phyloP scores from a whole-genome alignment of 1,284 basidiomycete genomes.

The Tetrapyrgos nigripes region DNA sequence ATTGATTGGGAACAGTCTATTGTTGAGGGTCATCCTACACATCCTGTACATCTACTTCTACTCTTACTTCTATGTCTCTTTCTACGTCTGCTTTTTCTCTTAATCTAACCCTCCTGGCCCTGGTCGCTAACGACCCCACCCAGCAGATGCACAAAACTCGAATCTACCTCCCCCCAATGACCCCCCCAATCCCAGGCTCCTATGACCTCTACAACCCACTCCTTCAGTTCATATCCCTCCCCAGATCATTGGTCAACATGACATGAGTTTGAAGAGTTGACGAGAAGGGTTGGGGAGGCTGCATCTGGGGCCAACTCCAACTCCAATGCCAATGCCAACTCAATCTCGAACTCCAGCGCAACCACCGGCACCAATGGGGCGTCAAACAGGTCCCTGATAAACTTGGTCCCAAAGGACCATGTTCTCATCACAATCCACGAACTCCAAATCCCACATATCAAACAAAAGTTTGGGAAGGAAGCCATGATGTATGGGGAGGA shows the following conservation, averaged over 20 bases:
- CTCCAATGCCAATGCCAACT: too few species aligned
- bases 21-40: conserved; percentile 60
- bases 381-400: conserved; percentile 34
- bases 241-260: conserved; percentile 42
- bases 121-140: neutral
- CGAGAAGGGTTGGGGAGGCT: conserved; percentile 42
- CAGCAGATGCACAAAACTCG: conserved; percentile 60
- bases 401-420: conserved; percentile 40
- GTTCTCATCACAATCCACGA: conserved; percentile 57
- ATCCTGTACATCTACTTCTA: conserved; percentile 45
- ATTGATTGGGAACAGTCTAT: conserved; percentile 63
- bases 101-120: too few species aligned
- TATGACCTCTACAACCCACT: conserved; percentile 53
- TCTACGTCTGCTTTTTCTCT: too few species aligned
- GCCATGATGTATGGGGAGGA: conserved; percentile 46
- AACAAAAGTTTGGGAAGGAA: conserved; percentile 53
- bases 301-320: conserved; percentile 41
- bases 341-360: too few species aligned
- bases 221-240: conserved; percentile 51
- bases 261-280: conserved; percentile 53
- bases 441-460: conserved; percentile 52
- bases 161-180: conserved; percentile 52
- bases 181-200: conserved; percentile 45
- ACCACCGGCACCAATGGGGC: too few species aligned
- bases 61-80: too few species aligned